phyloP scores from a whole-genome alignment of 2,329 filamentous ascomycete species.

The Xylariomycetidae sp. region DNA sequence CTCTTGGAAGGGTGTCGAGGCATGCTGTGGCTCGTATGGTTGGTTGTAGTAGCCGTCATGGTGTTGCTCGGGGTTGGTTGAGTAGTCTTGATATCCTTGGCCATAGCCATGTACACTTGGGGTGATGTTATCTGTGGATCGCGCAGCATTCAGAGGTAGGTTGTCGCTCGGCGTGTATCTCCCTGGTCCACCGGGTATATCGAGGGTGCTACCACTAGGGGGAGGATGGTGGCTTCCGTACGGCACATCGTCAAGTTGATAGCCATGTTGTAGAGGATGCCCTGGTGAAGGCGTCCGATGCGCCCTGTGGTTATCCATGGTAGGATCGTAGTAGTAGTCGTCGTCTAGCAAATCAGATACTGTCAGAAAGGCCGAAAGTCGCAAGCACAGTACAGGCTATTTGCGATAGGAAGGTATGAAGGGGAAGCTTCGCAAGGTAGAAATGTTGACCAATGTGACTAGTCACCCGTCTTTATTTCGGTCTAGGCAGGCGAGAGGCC shows the following conservation, averaged over 20 bases:
- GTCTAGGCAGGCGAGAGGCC: too few relatives aligned
- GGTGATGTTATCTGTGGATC: constrained; percentile 48
- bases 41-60: constrained; percentile 84
- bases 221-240: constrained; percentile 56
- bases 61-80: constrained; percentile 76
- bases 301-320: constrained; percentile 50
- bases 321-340: constrained; percentile 57
- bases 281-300: constrained; percentile 72
- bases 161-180: constrained; percentile 65
- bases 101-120: constrained; percentile 41
- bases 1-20: constrained; percentile 53
- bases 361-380: too few relatives aligned
- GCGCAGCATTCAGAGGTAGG: constrained; percentile 76
- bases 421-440: constrained; percentile 2
- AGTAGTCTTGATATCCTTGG: constrained; percentile 61
- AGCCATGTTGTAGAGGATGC: constrained; percentile 67
- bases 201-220: constrained; percentile 46
- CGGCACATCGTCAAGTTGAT: constrained; percentile 77
- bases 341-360: too few relatives aligned
- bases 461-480: too few relatives aligned
- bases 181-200: constrained; percentile 62
- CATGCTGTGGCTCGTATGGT: constrained; percentile 68
- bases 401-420: constrained; percentile 20
- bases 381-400: too few relatives aligned
- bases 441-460: too few relatives aligned